Base-by-base conservation (phyloP, 2,329 filamentous ascomycete species). In the Colletotrichum trifolii region DNA sequence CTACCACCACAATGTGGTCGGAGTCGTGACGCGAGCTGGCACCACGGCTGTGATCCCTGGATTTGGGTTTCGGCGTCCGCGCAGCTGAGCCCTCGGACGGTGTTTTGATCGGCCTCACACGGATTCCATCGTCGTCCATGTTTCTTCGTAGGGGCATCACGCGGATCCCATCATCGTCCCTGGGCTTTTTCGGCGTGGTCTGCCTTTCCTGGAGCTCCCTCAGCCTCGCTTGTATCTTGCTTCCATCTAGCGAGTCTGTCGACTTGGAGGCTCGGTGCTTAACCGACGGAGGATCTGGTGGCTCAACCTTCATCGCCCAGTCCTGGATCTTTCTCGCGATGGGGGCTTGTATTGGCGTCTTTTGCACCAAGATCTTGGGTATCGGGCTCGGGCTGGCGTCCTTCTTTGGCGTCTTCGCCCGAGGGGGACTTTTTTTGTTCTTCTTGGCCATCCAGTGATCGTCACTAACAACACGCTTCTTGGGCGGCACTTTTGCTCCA, bases 381-480 rank as follows among this genome's bases (percentile, higher is more conserved):
- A 89, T 75, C 0, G 81, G 79, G n/a, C 75, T 69, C 11, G 77
- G 73, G 45, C 76, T 75, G 8, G 58, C 47, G 15, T 53, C 47
- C 25, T 63, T 69, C 54, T 75, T 75, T 2, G 80, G 76, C 11
- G 75, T 74, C 66, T 76, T 80, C 64, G 62, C 57, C 15, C 78
- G 81, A 1, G 82, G 75, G 8, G 83, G 77, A 61, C 76, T 83
- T 64, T 81, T 83, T 66, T 83, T 85, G 64, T 82, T 84, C 67
- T 84, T 86, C 75, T 78, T 76, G 65, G 88, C 89, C 78, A 88
- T 88, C 92, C 95, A 98, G 78, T 97, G 92, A 59, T 92, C 91
- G 79, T 98, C 95, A 75, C 94, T 97, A 67, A 97, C 88, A 58
- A 98, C 93, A 68, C 94, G 88, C 83, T 97, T 97, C 79, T 93